Evolutionary conservation across 176 grass and related monocot species (phyloP).

Genomic region (Chrysopogon serrulatus): DNA sequence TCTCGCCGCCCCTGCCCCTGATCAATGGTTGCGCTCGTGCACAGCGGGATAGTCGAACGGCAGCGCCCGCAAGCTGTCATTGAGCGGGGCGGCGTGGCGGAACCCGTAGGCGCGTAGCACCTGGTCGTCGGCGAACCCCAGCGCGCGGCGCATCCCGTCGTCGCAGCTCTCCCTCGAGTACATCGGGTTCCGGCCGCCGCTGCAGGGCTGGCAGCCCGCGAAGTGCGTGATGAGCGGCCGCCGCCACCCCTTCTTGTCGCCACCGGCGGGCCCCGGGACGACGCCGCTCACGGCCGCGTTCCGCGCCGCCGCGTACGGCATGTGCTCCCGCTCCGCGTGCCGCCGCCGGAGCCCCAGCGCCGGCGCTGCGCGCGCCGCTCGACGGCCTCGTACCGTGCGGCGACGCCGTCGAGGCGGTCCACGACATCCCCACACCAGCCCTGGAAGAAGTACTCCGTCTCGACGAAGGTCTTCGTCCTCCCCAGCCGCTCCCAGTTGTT

Average conservation of each 20-base stretch:
- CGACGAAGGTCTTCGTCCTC: constrained; percentile 42
- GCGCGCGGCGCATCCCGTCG: constrained; percentile 62
- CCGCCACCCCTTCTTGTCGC: constrained; percentile 47
- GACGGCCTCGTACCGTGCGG: constrained; percentile 29
- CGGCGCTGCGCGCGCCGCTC: constrained; percentile 17
- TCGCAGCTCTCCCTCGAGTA: constrained; percentile 59
- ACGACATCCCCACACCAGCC: constrained; percentile 63
- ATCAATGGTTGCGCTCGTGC: too few relatives aligned
- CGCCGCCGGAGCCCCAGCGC: constrained; percentile 12
- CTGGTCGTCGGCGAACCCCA: too few relatives aligned
- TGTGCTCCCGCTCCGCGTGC: constrained; percentile 45
- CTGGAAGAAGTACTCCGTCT: constrained; percentile 54
- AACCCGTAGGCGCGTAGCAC: too few relatives aligned
- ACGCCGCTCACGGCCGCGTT: neutral
- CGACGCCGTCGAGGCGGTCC: constrained; percentile 34
- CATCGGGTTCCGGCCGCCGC: constrained; percentile 45
- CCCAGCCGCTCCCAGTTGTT: neutral
- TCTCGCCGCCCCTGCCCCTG: too few relatives aligned
- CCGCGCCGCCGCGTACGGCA: constrained; percentile 34
- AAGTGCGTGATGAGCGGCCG: constrained; percentile 72
- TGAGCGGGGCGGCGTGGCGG: too few relatives aligned
- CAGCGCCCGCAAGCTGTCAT: too few relatives aligned
- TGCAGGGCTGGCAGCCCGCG: constrained; percentile 59
- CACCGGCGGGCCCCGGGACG: constrained; percentile 2
- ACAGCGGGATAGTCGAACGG: too few relatives aligned